Evolutionary conservation across 345 rosid species (phyloP), one percentile per base, ranked within the genome.

Genomic region (Geranium rotundifolium): DNA sequence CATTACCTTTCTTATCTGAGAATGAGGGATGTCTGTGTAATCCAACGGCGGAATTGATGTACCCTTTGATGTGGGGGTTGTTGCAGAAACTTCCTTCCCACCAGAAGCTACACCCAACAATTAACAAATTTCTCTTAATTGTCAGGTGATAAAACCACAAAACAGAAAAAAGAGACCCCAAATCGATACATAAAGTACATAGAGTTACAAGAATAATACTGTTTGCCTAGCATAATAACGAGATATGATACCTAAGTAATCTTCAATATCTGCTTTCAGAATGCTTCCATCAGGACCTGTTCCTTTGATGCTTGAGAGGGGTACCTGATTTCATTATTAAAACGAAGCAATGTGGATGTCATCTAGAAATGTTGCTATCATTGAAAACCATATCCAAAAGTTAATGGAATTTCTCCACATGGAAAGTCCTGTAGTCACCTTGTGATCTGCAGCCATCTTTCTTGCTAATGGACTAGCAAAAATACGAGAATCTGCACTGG

Each of bases 391-490:
- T 0, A 14, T 14, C 52, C 52, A 46, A 9, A 46, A 46, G 14
- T 46, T 46, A 46, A 0, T 0, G 16, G 3, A 46, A 46, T 46
- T 46, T 46, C 14, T 46, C 52, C 3, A 14, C 58, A 9, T 39
- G 27, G 19, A 6, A 66, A 23, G 50, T 57, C 27, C 60, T 19
- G 57, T 31, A 79, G 84, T 66, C 65, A 89, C 97, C 67, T 75
- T 85, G 61, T 83, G 73, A 52, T 92, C 98, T 79, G 84, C 97
- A 64, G 98, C 96, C 83, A 89, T 60, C 71, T 82, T 92, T 79
- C 83, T 81, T 15, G 98, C 98, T 62, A 92, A 76, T 57, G 97
- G 98, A 77, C 95, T 92, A n/a, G 95, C 85, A 76, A 89, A 89
- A 64, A 77, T 58, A 34, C 96, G 98, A 67, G 89, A 73, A 65